phyloP scores from a whole-genome alignment of 805 yeast genomes.

The Metschnikowia picachoensis region DNA sequence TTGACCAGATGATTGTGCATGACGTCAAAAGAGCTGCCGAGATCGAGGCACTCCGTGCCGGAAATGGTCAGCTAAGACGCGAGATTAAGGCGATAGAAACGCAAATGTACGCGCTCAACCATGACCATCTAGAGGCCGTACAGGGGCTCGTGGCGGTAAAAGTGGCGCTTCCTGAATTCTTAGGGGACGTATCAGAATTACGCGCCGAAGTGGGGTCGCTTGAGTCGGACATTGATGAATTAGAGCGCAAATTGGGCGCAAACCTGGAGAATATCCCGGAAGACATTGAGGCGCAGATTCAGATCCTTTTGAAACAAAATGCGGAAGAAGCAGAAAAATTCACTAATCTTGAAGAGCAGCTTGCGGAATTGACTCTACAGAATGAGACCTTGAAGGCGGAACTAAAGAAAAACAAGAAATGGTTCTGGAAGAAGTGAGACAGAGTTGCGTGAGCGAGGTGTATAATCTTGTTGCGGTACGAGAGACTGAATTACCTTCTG shows the following conservation, averaged over 20 bases:
- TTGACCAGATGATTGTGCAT: conserved; percentile 61
- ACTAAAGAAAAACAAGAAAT: conserved; percentile 23
- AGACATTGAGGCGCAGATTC: conserved; percentile 35
- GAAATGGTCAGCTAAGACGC: conserved; percentile 69
- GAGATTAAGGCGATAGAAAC: conserved; percentile 73
- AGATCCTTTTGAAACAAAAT: conserved; percentile 31
- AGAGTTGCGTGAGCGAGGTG: too few species aligned
- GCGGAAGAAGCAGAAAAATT: conserved; percentile 38
- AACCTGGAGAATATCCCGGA: conserved; percentile 28
- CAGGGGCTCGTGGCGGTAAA: conserved; percentile 83
- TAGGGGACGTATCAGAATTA: conserved; percentile 69
- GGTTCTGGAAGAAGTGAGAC: conserved; percentile 24
- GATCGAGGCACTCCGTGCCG: conserved; percentile 51
- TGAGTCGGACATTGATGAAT: conserved; percentile 32
- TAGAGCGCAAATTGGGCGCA: conserved; percentile 36
- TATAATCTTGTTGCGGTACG: too few species aligned
- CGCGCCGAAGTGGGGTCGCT: conserved; percentile 37
- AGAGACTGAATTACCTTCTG: too few species aligned
- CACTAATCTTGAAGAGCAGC: conserved; percentile 37
- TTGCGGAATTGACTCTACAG: conserved; percentile 24
- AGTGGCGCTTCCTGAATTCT: conserved; percentile 66
- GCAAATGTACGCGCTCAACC: conserved; percentile 62
- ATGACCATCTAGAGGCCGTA: conserved; percentile 82
- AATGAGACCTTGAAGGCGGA: conserved; percentile 24
- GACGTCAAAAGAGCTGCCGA: conserved; percentile 66